Evolutionary conservation across 192 early-diverging fungal genomes (phyloP).

Genomic region (Rhizoclosmatium globosum): DNA sequence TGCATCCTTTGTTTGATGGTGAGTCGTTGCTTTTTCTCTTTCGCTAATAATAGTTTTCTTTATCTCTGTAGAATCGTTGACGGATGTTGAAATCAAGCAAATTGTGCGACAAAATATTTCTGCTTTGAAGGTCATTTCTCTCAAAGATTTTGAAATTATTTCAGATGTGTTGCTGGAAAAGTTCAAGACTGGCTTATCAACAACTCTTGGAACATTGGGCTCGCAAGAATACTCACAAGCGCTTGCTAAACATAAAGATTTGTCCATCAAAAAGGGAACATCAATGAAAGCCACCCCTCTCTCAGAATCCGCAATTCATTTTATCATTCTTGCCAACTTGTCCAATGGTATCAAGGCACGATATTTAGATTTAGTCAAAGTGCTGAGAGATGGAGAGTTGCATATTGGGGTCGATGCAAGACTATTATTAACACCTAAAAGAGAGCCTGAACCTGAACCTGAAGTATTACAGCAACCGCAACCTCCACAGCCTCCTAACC

Average conservation of each 20-base stretch:
- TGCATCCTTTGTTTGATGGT: slow-evolving; percentile 7
- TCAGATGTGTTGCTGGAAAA: neutral
- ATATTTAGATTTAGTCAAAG: neutral
- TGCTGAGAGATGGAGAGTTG: neutral
- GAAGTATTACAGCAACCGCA: too few relatives aligned
- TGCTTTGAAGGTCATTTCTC: neutral
- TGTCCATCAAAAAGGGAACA: neutral
- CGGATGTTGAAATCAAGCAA: neutral
- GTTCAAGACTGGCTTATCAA: neutral
- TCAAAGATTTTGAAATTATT: neutral
- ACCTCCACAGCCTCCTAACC: too few relatives aligned
- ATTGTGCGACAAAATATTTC: neutral
- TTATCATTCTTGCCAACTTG: neutral
- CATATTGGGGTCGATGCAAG: neutral
- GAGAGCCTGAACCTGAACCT: too few relatives aligned
- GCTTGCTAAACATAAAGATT: neutral
- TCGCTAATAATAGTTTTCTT: too few relatives aligned
- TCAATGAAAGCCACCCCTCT: neutral
- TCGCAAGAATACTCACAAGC: neutral
- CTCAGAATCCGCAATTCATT: neutral
- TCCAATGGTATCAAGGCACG: neutral
- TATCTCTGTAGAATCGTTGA: too few relatives aligned
- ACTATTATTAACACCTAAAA: neutral
- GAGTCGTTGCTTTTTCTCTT: neutral
- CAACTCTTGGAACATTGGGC: neutral